These are phyloP conservation scores for Cetradonia linearis DNA, from an alignment of 495 filamentous ascomycete species.

Conservation along the genomic window DNA sequence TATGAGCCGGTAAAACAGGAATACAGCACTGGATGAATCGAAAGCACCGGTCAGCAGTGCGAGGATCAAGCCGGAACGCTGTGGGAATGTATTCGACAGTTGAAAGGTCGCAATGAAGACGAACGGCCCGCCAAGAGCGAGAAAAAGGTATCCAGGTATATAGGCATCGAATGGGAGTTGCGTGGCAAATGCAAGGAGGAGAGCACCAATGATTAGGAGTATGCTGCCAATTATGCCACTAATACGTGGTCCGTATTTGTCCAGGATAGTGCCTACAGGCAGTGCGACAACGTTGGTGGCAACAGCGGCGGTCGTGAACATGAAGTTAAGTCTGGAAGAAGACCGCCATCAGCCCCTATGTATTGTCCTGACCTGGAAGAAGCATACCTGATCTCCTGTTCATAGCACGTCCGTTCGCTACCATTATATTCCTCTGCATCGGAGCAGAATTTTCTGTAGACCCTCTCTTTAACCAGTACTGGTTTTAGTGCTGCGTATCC, in stretches of 20 bases:
- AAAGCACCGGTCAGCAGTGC: slow-evolving; percentile 62
- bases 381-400: slow-evolving; percentile 53
- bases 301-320: slow-evolving; percentile 60
- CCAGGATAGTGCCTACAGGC: slow-evolving; percentile 55
- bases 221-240: slow-evolving; percentile 46
- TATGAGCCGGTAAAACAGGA: slow-evolving; percentile 52
- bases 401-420: slow-evolving; percentile 45
- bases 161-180: slow-evolving; percentile 51
- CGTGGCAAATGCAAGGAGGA: slow-evolving; percentile 49
- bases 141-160: slow-evolving; percentile 51
- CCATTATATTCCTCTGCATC: slow-evolving; percentile 31
- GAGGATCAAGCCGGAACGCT: slow-evolving; percentile 54
- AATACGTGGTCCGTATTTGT: slow-evolving; percentile 54
- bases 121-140: slow-evolving; percentile 58
- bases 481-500: slow-evolving; percentile 68
- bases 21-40: slow-evolving; percentile 59
- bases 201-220: slow-evolving; percentile 45
- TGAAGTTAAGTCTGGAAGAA: slow-evolving; percentile 47
- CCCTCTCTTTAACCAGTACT: slow-evolving; percentile 52
- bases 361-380: not conserved
- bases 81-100: slow-evolving; percentile 60
- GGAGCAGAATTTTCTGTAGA: slow-evolving; percentile 51
- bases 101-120: slow-evolving; percentile 64
- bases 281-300: slow-evolving; percentile 58
- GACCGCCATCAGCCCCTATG: slow-evolving; percentile 1